Evolutionary conservation across 495 filamentous ascomycete genomes (phyloP).

Genomic region (Sordaria brevicollis): DNA sequence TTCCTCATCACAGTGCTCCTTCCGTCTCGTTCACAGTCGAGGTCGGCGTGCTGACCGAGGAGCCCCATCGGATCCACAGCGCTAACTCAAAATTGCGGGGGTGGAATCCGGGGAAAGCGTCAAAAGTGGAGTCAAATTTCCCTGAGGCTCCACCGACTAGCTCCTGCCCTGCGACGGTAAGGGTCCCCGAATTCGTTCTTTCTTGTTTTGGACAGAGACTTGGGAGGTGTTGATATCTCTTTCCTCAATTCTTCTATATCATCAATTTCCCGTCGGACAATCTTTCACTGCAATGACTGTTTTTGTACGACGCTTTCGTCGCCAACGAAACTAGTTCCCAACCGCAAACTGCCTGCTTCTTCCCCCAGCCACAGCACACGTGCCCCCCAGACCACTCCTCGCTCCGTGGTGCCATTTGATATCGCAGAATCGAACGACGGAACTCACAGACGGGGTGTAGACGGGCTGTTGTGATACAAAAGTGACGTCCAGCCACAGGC

Average conservation of each 20-base stretch:
- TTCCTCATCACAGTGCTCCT: background rate
- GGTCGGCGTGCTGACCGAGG: conserved; percentile 2
- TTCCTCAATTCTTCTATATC: background rate
- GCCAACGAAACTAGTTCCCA: background rate
- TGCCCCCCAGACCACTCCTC: background rate
- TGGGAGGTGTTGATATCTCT: background rate
- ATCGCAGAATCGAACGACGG: conserved; percentile 4
- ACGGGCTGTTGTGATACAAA: conserved; percentile 5
- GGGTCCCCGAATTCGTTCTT: background rate
- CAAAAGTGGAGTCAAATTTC: conserved; percentile 3
- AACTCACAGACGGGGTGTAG: background rate
- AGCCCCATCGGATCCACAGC: conserved; percentile 11
- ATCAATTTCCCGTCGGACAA: too few relatives aligned
- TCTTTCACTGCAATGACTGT: background rate
- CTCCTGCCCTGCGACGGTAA: background rate
- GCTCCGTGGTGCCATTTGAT: conserved; percentile 7
- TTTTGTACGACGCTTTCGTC: background rate
- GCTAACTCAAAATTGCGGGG: conserved; percentile 12
- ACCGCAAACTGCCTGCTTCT: background rate
- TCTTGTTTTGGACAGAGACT: background rate
- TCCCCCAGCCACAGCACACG: background rate
- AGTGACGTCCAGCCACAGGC: conserved; percentile 15
- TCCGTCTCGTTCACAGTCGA: background rate
- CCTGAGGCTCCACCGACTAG: background rate
- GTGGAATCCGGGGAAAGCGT: conserved; percentile 17